Conservation (phyloP, 1,284 basidiomycete species). For the Sparassis latifolia region DNA sequence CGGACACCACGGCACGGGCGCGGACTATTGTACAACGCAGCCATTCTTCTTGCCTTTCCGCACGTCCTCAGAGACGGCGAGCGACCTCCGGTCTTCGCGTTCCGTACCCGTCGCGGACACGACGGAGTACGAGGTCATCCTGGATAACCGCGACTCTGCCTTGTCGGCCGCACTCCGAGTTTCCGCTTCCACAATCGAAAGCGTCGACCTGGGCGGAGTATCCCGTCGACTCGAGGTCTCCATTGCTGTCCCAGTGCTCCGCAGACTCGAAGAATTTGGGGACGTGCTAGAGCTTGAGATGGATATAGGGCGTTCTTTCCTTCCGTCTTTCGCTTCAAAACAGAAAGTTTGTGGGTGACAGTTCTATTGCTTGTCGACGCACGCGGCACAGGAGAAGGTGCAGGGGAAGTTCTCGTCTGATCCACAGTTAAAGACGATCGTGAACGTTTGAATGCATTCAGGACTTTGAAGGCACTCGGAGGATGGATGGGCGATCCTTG, state of each 20-base stretch:
- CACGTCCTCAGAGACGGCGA: conserved; percentile 13
- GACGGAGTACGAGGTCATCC: conserved; percentile 25
- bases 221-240: conserved; percentile 25
- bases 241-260: conserved; percentile 27
- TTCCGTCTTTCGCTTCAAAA: conserved; percentile 23
- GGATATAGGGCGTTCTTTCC: conserved; percentile 25
- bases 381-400: conserved; percentile 1
- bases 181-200: conserved; percentile 15
- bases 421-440: conserved; percentile 34
- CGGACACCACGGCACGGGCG: too few relatives aligned
- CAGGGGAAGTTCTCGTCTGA: conserved; percentile 14
- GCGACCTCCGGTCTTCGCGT: conserved; percentile 13
- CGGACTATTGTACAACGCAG: conserved; percentile 17
- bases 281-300: conserved; percentile 28
- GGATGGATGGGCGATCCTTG: conserved; percentile 28
- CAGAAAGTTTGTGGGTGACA: conserved; percentile 24
- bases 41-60: conserved; percentile 15
- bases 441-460: conserved; percentile 58
- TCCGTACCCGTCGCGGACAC: conserved; percentile 23
- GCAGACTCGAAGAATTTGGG: conserved; percentile 28
- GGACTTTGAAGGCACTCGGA: conserved; percentile 58
- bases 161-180: conserved; percentile 10
- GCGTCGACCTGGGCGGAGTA: conserved; percentile 14
- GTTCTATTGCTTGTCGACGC: conserved; percentile 3
- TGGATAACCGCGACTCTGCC: conserved; percentile 20